Evolutionary conservation across 208 protist species (phyloP), one percentile per base, ranked within the genome.

Genomic region (Trypanosoma melophagium): DNA sequence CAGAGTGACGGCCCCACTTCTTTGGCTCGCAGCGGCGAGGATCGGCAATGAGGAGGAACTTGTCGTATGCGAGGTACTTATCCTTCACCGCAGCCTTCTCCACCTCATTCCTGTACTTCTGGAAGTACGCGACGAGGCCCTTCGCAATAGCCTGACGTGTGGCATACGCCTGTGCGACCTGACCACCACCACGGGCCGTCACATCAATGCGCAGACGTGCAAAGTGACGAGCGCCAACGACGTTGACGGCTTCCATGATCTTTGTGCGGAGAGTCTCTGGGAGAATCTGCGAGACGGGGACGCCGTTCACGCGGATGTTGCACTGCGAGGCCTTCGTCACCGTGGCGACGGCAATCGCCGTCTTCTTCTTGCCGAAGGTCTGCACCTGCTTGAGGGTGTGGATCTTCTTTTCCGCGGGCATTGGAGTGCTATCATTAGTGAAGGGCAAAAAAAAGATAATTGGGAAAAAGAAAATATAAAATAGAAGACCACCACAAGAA

Each of bases 1-100:
- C 99, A 96, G 97, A 98, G 75, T 94, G 96, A 87, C 99, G 98
- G 76, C 99, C 99, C 87, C 99, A 99, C 87, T 99, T 99, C 98
- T 99, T 99, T 66, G 98, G 95, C 90, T 99, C 99, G 86, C 95
- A 98, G 80, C 98, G 95, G 85, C 99, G 96, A 69, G 99, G 98
- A 81, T 99, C 99, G 63, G 99, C 98, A 80, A 99, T 99, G 45
- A 99, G 90, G 21, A 99, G 90, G 61, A 95, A 97, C 70, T 99
- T 95, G 90, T 99, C 99, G 81, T 98, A 99, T 21, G 69, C 60
- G 4, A 99, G 44, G 66, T 99, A 92, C 53, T 89, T 87, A 65
- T 99, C 93, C 92, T 99, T 99, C 79, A 99, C 95, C 69, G 98
- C 97, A 51, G 94, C 85, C 94, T 99, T 99, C 69, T 95, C 92